Evolutionary conservation across 2,329 filamentous ascomycete genomes (phyloP).

Genomic region (Fusarium sulawesiense): DNA sequence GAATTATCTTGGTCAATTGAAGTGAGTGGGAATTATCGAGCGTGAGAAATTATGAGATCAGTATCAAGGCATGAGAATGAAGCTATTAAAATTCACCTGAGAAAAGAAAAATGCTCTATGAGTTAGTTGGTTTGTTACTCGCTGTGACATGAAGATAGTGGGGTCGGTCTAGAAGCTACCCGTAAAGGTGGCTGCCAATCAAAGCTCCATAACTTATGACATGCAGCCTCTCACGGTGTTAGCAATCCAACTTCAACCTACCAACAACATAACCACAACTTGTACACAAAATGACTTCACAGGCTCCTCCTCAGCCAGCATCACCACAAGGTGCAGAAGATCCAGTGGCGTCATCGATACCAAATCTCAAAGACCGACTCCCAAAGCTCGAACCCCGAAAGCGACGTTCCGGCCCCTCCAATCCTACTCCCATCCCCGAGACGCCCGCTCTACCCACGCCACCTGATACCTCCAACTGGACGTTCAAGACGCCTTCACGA

Average conservation of each 20-base stretch:
- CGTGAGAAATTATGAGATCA: not conserved
- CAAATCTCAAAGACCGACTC: slow-evolving; percentile 63
- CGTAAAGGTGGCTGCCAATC: slow-evolving; percentile 23
- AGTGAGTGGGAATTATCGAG: not conserved
- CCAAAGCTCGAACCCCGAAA: slow-evolving; percentile 76
- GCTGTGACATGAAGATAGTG: slow-evolving; percentile 16
- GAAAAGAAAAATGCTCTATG: slow-evolving; percentile 2
- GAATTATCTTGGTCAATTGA: not conserved
- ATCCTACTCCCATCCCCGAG: slow-evolving; percentile 73
- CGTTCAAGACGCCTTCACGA: slow-evolving; percentile 75
- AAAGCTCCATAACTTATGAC: slow-evolving; percentile 25
- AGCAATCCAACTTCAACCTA: slow-evolving; percentile 14
- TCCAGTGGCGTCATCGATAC: slow-evolving; percentile 41
- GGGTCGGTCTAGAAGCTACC: slow-evolving; percentile 17
- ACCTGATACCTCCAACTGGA: slow-evolving; percentile 68
- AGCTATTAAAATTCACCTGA: not conserved
- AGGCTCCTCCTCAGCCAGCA: slow-evolving; percentile 22
- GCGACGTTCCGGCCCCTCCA: slow-evolving; percentile 63
- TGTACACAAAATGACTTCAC: slow-evolving; percentile 43
- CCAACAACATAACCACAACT: slow-evolving; percentile 17
- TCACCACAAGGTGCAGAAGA: slow-evolving; percentile 26
- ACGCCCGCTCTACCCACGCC: slow-evolving; percentile 80
- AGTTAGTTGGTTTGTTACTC: slow-evolving; percentile 18
- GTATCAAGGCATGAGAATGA: not conserved
- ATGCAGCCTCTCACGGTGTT: slow-evolving; percentile 16